These are phyloP conservation scores for Leishmania guyanensis DNA, from an alignment of 208 protist species.

Conservation along the genomic window DNA sequence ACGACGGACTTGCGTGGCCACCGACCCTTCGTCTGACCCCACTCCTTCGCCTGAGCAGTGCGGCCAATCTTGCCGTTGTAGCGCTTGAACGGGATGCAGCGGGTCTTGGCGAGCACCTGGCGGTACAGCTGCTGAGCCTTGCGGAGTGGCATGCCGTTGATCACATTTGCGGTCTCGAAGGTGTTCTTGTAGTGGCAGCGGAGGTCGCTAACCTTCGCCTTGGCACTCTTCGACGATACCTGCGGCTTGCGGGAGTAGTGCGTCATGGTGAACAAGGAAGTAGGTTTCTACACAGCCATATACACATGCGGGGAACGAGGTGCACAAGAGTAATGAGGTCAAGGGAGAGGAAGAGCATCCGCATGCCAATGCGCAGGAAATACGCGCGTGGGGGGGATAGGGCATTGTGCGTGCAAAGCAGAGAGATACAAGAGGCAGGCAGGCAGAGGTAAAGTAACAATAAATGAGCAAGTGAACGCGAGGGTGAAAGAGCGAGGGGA, in stretches of 20 bases:
- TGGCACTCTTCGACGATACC: constrained; percentile 86
- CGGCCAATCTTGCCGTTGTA: constrained; percentile 94
- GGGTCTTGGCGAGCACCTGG: constrained; percentile 94
- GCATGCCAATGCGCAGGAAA: background rate
- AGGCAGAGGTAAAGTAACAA: background rate
- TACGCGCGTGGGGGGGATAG: background rate
- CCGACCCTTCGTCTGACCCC: constrained; percentile 91
- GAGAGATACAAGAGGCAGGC: background rate
- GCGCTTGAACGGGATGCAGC: constrained; percentile 95
- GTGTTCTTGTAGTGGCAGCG: constrained; percentile 97
- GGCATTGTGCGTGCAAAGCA: background rate
- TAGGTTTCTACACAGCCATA: background rate
- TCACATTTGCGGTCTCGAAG: constrained; percentile 91
- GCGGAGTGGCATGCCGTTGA: constrained; percentile 92
- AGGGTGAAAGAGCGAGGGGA: background rate
- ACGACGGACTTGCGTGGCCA: constrained; percentile 96
- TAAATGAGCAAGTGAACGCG: background rate
- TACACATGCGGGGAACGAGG: background rate
- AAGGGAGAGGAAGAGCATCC: background rate
- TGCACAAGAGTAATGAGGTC: background rate
- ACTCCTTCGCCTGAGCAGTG: constrained; percentile 93
- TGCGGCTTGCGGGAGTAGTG: constrained; percentile 93
- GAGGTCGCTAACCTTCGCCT: constrained; percentile 90
- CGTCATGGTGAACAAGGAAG: constrained; percentile 51
- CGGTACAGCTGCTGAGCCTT: constrained; percentile 94